Percentiles rank a stretch among this genome's conserved stretches.
Conservation (phyloP, 2,329 filamentous ascomycete species). For the Cladosporium sp. region DNA sequence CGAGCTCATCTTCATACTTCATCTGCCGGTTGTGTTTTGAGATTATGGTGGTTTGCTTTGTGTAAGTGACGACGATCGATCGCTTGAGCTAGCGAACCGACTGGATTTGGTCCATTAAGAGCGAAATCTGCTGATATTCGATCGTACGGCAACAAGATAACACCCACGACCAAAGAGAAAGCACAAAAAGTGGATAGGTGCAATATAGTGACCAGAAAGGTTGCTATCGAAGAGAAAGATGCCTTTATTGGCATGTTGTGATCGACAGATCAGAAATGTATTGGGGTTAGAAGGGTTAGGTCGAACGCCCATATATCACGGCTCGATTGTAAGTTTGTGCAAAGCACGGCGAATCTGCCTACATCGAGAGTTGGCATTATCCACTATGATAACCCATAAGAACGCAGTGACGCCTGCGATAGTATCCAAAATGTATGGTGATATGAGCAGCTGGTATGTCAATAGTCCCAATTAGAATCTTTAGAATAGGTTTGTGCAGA, state of each 20-base stretch:
- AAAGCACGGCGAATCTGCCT: neutral
- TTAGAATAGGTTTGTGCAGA: neutral
- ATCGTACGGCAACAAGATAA: neutral
- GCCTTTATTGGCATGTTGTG: neutral
- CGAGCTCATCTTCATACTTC: too few species aligned
- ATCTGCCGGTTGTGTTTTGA: too few species aligned
- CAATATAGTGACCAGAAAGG: neutral
- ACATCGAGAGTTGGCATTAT: neutral
- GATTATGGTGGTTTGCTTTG: neutral
- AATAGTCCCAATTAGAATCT: neutral
- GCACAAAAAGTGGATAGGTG: neutral
- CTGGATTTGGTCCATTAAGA: neutral
- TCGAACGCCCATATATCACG: neutral
- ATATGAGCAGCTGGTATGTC: neutral
- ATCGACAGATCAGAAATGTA: neutral
- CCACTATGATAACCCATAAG: too few species aligned
- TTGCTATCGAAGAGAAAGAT: neutral
- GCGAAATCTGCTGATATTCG: neutral
- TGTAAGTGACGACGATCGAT: fast-evolving
- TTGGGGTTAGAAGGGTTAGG: neutral
- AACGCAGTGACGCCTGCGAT: fast-evolving
- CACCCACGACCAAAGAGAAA: neutral
- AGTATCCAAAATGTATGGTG: neutral
- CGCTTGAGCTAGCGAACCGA: neutral
- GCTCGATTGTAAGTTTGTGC: neutral